phyloP scores from a whole-genome alignment of 352 stramenopile species.

The Pythium dissimile region DNA sequence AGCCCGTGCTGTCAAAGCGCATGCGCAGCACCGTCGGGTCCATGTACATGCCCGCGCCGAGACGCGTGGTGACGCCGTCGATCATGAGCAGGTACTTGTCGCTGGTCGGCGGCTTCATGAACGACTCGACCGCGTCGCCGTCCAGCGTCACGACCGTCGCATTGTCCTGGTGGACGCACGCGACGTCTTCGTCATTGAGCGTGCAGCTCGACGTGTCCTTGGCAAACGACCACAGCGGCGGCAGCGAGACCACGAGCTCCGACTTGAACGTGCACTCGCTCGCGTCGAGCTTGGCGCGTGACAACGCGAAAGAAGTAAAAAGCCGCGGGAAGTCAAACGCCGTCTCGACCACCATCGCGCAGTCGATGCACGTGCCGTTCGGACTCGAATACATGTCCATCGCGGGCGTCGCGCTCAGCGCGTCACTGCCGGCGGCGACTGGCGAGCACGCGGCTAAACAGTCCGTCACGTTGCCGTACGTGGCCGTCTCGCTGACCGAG shows the following conservation, averaged over 20 bases:
- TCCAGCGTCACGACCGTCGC: constrained; percentile 47
- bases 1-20: constrained; percentile 55
- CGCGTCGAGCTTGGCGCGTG: constrained; percentile 30
- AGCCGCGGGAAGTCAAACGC: constrained; percentile 73
- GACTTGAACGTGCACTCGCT: constrained; percentile 44
- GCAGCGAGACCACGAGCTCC: constrained; percentile 45
- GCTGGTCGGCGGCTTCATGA: constrained; percentile 30
- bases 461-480: constrained; percentile 38
- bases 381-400: constrained; percentile 48
- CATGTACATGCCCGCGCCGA: constrained; percentile 50
- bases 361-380: constrained; percentile 72
- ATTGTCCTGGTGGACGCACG: constrained; percentile 53
- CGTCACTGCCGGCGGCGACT: constrained; percentile 20
- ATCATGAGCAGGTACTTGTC: constrained; percentile 48
- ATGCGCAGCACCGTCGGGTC: constrained; percentile 51
- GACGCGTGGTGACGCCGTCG: constrained; percentile 57
- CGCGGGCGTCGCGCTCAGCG: constrained; percentile 44
- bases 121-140: constrained; percentile 24
- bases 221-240: constrained; percentile 43
- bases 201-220: constrained; percentile 6
- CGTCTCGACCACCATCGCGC: constrained; percentile 49
- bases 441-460: constrained; percentile 50
- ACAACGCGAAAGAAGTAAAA: constrained; percentile 61
- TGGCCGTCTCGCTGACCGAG: not conserved
- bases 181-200: constrained; percentile 40